Conservation (phyloP, 495 filamentous ascomycete genomes). For the Lepraria neglecta region DNA sequence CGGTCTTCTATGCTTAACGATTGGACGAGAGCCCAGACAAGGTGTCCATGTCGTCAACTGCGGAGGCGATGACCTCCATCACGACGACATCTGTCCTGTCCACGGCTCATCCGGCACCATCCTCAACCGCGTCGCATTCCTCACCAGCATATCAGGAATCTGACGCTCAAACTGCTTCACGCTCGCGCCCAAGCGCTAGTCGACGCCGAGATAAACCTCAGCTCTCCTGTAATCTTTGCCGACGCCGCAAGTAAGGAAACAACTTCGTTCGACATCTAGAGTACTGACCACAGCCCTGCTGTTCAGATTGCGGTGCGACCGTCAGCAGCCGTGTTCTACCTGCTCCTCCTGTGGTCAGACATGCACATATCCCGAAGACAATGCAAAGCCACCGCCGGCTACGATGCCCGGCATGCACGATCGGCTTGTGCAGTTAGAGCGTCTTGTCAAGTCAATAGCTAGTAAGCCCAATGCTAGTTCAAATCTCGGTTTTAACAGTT, state of each 20-base stretch:
- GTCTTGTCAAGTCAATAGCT: conserved; percentile 5
- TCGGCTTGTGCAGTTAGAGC: background rate
- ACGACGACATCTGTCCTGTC: background rate
- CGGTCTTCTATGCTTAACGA: background rate
- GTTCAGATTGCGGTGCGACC: conserved; percentile 1
- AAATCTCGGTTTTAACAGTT: background rate
- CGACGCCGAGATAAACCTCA: conserved; percentile 3
- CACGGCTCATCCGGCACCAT: background rate
- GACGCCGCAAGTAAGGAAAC: conserved; percentile 6
- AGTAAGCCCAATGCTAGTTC: background rate
- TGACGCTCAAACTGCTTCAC: background rate
- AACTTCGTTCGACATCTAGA: background rate
- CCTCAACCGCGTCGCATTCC: background rate
- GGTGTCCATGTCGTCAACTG: background rate
- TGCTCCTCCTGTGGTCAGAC: background rate
- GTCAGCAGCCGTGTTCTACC: background rate
- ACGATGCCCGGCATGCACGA: background rate
- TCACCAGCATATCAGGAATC: background rate
- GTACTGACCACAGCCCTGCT: conserved; percentile 1
- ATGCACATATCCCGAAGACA: conserved; percentile 2
- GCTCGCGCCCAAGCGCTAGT: background rate
- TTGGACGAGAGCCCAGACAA: background rate
- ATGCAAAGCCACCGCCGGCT: background rate
- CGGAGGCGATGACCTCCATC: background rate
- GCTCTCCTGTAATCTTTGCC: conserved; percentile 8